These are phyloP conservation scores for Rhodotorula sp. DNA, from an alignment of 1,284 basidiomycete species.

Conservation along the genomic window DNA sequence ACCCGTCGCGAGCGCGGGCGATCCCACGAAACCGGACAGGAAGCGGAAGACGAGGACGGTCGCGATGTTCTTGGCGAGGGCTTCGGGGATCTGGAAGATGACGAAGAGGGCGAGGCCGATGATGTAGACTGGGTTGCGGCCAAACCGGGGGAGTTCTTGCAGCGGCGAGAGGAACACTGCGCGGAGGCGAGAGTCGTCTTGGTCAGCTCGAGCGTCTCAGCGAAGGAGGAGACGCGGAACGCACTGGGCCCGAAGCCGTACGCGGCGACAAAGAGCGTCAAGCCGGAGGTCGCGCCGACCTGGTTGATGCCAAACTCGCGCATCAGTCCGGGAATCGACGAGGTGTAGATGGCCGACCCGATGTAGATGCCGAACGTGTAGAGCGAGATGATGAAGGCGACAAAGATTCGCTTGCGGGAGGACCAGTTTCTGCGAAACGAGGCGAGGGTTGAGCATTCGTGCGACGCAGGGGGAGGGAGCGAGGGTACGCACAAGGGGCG, in stretches of 20 bases:
- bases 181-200: no score
- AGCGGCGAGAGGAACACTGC: conserved; percentile 21
- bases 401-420: conserved; percentile 42
- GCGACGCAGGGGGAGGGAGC: no score
- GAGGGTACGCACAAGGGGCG: conserved; percentile 39
- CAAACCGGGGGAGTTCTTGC: conserved; percentile 46
- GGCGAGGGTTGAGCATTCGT: not conserved
- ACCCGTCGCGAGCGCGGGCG: conserved; percentile 44
- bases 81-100: conserved; percentile 26
- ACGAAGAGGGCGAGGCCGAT: conserved; percentile 35
- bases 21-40: conserved; percentile 44
- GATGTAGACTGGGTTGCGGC: conserved; percentile 43
- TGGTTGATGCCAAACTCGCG: conserved; percentile 33
- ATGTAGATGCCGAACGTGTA: conserved; percentile 46
- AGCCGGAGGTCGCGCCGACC: conserved; percentile 29
- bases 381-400: conserved; percentile 45
- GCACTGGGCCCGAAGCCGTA: conserved; percentile 31
- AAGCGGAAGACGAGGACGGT: conserved; percentile 42
- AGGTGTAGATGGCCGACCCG: conserved; percentile 46
- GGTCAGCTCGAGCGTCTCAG: not conserved
- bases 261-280: conserved; percentile 37
- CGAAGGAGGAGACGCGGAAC: conserved; percentile 27
- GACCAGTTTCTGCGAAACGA: conserved; percentile 44
- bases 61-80: conserved; percentile 11
- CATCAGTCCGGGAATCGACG: conserved; percentile 40